Base-by-base conservation (phyloP, 2,329 filamentous ascomycete species). In the Colletotrichum sidae region DNA sequence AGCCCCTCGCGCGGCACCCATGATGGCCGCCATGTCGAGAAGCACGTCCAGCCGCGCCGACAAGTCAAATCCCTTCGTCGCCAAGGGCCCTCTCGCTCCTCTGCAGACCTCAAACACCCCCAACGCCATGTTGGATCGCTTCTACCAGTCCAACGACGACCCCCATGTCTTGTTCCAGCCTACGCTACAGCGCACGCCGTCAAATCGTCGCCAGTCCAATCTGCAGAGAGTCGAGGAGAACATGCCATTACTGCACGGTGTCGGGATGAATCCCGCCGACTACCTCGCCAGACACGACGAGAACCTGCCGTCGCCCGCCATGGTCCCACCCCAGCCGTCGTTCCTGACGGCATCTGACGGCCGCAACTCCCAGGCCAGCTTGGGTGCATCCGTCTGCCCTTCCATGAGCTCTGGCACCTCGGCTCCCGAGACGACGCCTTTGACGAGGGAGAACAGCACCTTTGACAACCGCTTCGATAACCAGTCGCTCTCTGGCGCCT, bases 371-470 rank as follows among this genome's bases (percentile, higher is more conserved):
- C 52, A 65, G 49, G 58, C 55, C 46, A 74, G 73, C 42, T 72
- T 73, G 3, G 64, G 76, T 4, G 72, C 76, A 2, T 80, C 81
- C 1, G 72, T 72, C 4, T 82, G 78, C 55, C 80, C 80, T 1
- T 83, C 81, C 1, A 76, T 83, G 74, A 75, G 79, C 35, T 82
- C 80, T 3, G 79, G 75, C 0, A 75, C 77, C 4, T 78, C 79
- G 11, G 76, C 75, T 8, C 62, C 76, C 4, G 81, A 82, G 41
- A 75, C 72, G 0, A 77, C 75, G 60, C 76, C 80, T 35, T 75
- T 83, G 70, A 81, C 79, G 9, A 77, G 81, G 44, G 76, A 80
- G 60, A 82, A 79, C 68, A 84, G 81, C 72, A 73, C 74, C 8
- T 73, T 75, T 35, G 72, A 78, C 51, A 74, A 75, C 67, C 69